These are phyloP conservation scores for Nissolia schottii DNA, from an alignment of 306 rosid species.

Conservation along the genomic window DNA sequence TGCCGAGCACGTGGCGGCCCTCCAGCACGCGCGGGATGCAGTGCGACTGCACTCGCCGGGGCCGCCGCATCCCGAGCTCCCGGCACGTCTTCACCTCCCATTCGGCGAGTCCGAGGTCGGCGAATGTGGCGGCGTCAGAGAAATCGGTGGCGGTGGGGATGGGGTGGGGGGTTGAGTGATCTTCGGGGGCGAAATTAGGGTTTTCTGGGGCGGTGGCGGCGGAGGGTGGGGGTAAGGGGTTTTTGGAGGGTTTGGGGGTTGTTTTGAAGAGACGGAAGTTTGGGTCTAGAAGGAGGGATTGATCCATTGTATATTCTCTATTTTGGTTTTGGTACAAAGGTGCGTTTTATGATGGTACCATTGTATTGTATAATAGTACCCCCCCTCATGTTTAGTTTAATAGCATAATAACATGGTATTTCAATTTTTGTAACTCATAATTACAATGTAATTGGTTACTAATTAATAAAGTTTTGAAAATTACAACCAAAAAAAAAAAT, in stretches of 20 bases:
- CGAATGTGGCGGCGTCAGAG: constrained; percentile 28
- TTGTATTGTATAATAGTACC: too few relatives aligned
- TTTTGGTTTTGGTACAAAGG: neutral
- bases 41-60: constrained; percentile 59
- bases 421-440: too few relatives aligned
- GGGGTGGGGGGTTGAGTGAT: constrained; percentile 14
- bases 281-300: neutral
- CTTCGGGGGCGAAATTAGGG: neutral
- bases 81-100: constrained; percentile 63
- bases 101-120: constrained; percentile 60
- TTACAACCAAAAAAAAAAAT: too few relatives aligned
- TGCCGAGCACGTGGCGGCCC: constrained; percentile 73
- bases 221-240: neutral
- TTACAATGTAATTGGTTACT: too few relatives aligned
- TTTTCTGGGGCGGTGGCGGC: neutral
- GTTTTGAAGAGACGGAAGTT: constrained; percentile 52
- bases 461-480: too few relatives aligned
- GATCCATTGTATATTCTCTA: constrained; percentile 24
- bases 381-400: too few relatives aligned
- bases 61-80: constrained; percentile 64
- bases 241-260: neutral
- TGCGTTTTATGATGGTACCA: too few relatives aligned
- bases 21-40: constrained; percentile 73
- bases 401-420: too few relatives aligned
- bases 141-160: neutral